Evolutionary conservation across 1,139 yeast species (phyloP), one percentile per base, ranked within the genome.

Genomic region (Blastobotrys raffinosifermentans): DNA sequence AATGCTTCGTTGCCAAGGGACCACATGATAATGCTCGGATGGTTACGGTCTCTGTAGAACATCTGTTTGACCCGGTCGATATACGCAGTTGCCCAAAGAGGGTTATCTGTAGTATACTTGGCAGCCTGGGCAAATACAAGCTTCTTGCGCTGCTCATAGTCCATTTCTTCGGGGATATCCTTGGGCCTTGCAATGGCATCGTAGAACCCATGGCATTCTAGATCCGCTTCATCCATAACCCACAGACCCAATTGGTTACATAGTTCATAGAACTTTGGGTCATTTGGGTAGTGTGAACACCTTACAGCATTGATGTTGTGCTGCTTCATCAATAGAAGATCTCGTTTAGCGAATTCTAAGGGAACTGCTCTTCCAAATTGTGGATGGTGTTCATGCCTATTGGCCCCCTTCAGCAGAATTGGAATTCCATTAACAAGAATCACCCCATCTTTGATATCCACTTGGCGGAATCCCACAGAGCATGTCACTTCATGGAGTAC

Each of bases 1-100:
- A 59, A 58, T 4, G 65, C 47, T 43, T 61, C 66, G 35, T 61
- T 61, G 7, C 66, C 66, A n/a, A 61, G 50, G 2, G 66, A 61
- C 66, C 66, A 61, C 27, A 61, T 55, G 29, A 61, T 48, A 9
- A 61, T 51, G 31, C 55, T 54, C 2, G 66, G 61, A 20, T 60
- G 63, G 37, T 60, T 61, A 13, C 50, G 41, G 36, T 61, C 66
- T 20, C 66, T 48, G 29, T 49, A 46, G 2, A 60, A 61, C 37
- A 61, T 46, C 32, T 57, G 60, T 4, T 37, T 39, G 14, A 60
- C 63, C 17, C 66, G 49, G 35, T 61, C 66, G 3, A 61, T 50
- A 35, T 61, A 61, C 18, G 64, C 61, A 2, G 32, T 48, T 35
- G 50, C 45, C 61, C 64, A 61, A 8, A 44, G 53, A 3, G 50